phyloP scores from a whole-genome alignment of 257 asterid species.

The Forsythia viridissima region DNA sequence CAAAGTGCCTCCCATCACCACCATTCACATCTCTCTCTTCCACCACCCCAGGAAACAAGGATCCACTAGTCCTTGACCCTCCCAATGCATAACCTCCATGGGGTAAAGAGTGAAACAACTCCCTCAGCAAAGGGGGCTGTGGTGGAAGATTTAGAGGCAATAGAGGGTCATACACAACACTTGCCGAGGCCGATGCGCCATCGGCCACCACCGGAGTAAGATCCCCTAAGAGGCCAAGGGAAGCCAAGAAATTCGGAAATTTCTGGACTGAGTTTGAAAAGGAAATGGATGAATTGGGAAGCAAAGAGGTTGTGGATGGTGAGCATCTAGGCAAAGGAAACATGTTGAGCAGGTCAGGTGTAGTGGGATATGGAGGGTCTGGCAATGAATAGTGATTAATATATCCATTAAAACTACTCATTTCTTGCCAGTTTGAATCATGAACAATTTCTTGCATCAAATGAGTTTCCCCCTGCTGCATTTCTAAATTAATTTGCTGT shows the following conservation, averaged over 20 bases:
- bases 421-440: slow-evolving; percentile 54
- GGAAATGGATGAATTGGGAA: slow-evolving; percentile 50
- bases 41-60: slow-evolving; percentile 51
- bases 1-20: slow-evolving; percentile 47
- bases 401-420: slow-evolving; percentile 30
- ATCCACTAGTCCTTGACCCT: slow-evolving; percentile 35
- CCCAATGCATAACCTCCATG: slow-evolving; percentile 45
- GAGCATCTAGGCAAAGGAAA: slow-evolving; percentile 65
- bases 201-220: slow-evolving; percentile 20
- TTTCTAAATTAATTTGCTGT: slow-evolving; percentile 32
- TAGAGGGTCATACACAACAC: slow-evolving; percentile 61
- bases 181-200: slow-evolving; percentile 27
- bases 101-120: slow-evolving; percentile 71
- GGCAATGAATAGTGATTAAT: slow-evolving; percentile 26
- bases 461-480: neutral
- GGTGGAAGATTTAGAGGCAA: slow-evolving; percentile 74
- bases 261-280: slow-evolving; percentile 37
- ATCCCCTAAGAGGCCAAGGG: slow-evolving; percentile 74
- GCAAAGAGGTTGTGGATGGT: slow-evolving; percentile 33
- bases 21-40: slow-evolving; percentile 59
- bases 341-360: slow-evolving; percentile 66
- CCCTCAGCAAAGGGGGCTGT: slow-evolving; percentile 79
- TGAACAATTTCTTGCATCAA: slow-evolving; percentile 38
- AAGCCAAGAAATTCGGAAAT: slow-evolving; percentile 49
- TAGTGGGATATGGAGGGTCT: slow-evolving; percentile 34